A percentile compares a stretch with the other conserved stretches of the same genome.
Conservation (phyloP, 371 early-diverging fungal genomes). For the Smittium culicis region DNA sequence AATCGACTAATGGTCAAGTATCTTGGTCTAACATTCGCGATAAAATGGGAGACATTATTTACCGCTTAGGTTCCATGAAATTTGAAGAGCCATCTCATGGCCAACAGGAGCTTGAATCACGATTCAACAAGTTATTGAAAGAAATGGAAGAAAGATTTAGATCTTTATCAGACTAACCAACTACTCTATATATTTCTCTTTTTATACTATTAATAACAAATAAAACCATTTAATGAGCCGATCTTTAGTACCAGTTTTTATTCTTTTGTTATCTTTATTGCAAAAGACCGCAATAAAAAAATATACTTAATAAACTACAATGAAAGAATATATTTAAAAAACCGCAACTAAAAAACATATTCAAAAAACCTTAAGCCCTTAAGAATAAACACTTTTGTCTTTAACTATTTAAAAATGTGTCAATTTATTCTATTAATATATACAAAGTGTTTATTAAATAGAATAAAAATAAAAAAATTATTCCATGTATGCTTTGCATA, state of each 20-base stretch:
- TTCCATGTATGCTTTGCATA: too few relatives aligned
- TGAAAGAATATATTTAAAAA: not conserved
- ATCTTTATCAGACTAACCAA: constrained; percentile 46
- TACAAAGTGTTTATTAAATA: too few relatives aligned
- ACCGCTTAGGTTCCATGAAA: constrained; percentile 98
- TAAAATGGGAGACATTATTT: constrained; percentile 79
- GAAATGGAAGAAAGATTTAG: constrained; percentile 96
- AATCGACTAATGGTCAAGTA: constrained; percentile 71
- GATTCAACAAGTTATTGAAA: constrained; percentile 72
- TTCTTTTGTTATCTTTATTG: not conserved
- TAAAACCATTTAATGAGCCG: too few relatives aligned
- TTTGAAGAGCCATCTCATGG: constrained; percentile 98
- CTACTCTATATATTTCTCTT: not conserved
- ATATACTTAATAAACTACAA: not conserved
- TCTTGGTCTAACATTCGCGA: constrained; percentile 96
- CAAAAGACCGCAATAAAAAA: not conserved
- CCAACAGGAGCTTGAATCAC: constrained; percentile 63
- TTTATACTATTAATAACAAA: not conserved
- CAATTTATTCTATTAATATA: too few relatives aligned
- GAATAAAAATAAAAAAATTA: too few relatives aligned
- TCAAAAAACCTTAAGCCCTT: not conserved
- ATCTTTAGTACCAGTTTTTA: too few relatives aligned
- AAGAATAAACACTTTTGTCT: too few relatives aligned
- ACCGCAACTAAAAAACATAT: not conserved
- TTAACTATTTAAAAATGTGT: too few relatives aligned